Base-by-base conservation (phyloP, 2,329 filamentous ascomycete species). In the Curvularia lunata region DNA sequence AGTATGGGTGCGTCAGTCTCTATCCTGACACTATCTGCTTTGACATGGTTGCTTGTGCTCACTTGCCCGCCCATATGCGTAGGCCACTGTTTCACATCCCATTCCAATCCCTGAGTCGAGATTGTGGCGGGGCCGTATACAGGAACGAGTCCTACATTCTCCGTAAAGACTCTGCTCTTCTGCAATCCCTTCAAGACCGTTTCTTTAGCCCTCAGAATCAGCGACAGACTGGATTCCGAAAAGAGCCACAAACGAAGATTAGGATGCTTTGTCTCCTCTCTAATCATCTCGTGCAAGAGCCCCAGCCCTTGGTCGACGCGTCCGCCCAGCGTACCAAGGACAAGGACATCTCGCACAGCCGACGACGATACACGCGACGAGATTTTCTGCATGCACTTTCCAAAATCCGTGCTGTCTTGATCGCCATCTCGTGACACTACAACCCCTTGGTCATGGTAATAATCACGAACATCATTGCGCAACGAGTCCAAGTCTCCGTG, bases 401-500 rank as follows among this genome's bases (percentile, higher is more conserved):
- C 88, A 68, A 98, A 97, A 76, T 99, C 95, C 27, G 95, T 97
- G 19, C 88, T 90, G 67, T 96, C 86, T 76, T 98, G 91, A 72
- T 96, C 91, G n/a, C 82, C 75, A 62, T 94, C 87, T 66, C 87
- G 80, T 63, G 91, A 83, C 52, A 98, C 82, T 12, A 82, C 71
- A 1, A 91, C 84, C 27, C 81, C 75, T 51, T 83, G 81, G 21
- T 81, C 78, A 32, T 84, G 81, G 78, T 93, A 96, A 77, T 90
- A 89, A n/a, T 82, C 69, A 51, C 83, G 82, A 10, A 90, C 84
- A 12, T 85, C 78, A 9, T 85, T 80, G 2, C 79, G 79, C 18
- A 98, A 80, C 4, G 94, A 97, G 79, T 99, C 95, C 9, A 99
- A 84, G 74, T 99, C 95, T 46, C 95, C 95, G 66, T 96, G 87